Evolutionary conservation across 129 eudicot genomes (phyloP).

Genomic region (Chrysanthemum seticuspe): DNA sequence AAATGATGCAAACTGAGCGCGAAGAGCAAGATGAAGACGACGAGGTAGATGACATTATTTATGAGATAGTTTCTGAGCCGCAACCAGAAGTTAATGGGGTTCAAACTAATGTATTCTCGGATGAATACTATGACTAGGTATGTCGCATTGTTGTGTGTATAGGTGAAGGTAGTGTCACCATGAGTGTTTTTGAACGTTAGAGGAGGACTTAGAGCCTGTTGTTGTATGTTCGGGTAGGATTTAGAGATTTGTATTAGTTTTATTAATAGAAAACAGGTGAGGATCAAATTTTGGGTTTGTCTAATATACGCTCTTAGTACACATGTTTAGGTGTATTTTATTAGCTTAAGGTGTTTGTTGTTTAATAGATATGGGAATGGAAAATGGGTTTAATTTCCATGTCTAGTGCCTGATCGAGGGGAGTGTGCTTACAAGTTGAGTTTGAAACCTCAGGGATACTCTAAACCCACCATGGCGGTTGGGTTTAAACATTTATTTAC

Average conservation of each 20-base stretch:
- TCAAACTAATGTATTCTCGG: slow-evolving; percentile 39
- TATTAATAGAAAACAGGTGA: not conserved
- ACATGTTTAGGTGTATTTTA: too few relatives aligned
- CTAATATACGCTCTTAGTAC: too few relatives aligned
- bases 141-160: slow-evolving; percentile 19
- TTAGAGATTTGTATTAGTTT: not conserved
- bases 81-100: slow-evolving; percentile 43
- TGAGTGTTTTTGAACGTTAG: slow-evolving; percentile 27
- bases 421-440: too few relatives aligned
- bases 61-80: slow-evolving; percentile 33
- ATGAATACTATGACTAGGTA: slow-evolving; percentile 32
- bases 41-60: slow-evolving; percentile 35
- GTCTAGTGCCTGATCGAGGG: too few relatives aligned
- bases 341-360: too few relatives aligned
- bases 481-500: too few relatives aligned
- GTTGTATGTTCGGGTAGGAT: slow-evolving; percentile 6
- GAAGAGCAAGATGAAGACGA: slow-evolving; percentile 43
- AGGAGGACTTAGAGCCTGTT: slow-evolving; percentile 16
- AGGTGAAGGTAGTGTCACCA: slow-evolving; percentile 14
- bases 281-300: too few relatives aligned
- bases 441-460: too few relatives aligned
- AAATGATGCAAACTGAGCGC: slow-evolving; percentile 23
- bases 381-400: too few relatives aligned
- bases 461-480: too few relatives aligned
- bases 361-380: too few relatives aligned